Base-by-base conservation (phyloP, 2,329 filamentous ascomycete genomes). In the Chaetomiaceae sp. region DNA sequence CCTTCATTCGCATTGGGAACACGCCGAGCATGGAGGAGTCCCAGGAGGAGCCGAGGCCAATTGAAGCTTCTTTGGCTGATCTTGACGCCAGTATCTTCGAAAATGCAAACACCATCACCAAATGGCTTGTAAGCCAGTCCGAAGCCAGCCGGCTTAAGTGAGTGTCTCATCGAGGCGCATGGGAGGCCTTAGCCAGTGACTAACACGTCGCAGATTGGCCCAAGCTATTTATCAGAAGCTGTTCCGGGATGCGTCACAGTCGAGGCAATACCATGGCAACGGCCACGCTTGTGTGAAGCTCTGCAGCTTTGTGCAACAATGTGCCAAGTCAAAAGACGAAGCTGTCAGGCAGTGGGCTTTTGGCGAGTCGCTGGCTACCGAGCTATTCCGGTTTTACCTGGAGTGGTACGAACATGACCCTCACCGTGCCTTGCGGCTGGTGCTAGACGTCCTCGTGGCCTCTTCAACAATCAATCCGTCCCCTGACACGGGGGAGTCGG, bases 401-500 rank as follows among this genome's bases (percentile, higher is more conserved):
- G 79, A 83, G 56, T 83, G 79, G 78, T 82, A 81, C 55, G 80
- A 83, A 56, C 77, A 76, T 46, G 79, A 83, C 57, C 75, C 79
- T 49, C 76, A 82, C 55, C 70, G 80, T 10, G 79, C 79, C 29
- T 77, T 83, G 75, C 76, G 75, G 51, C 70, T 82, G 48, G 73
- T 82, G 4, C 68, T 83, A 26, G 79, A 84, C 53, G 65, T 81
- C 17, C 64, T 83, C 18, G 68, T 71, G 6, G 68, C 70, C 44
- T 69, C 79, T 15, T 66, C 79, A 32, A 60, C 61, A 38, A 70
- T 66, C 45, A 79, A 82, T 49, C 72, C 76, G 0, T 61, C 69
- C 22, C 56, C 62, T 3, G 51, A 62, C n/a, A 61, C 60, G 17
- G 65, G 66, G 2, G 57, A 55, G 11, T 49, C 60, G 3, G 66